Base-by-base conservation (phyloP, 1,139 yeast genomes). In the Saccharomyces hybrid region DNA sequence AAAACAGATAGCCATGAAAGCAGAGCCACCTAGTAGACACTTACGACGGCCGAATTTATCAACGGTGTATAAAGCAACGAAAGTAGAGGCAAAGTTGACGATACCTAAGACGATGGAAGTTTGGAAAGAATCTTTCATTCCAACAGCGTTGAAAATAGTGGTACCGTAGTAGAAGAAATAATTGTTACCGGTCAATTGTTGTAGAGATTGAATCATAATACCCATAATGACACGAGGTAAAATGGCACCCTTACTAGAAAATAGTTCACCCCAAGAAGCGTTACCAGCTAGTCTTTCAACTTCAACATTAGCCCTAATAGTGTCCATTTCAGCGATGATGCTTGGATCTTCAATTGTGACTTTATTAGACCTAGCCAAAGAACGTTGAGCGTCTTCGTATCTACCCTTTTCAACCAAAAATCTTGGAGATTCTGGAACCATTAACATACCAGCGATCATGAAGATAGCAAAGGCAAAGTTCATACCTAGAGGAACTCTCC, bases 391-490 rank as follows among this genome's bases (percentile, higher is more conserved):
- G 53, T 78, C 78, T 26, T 75, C 85, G 54, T 80, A 71, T 55
- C 73, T 73, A 57, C 75, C 80, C 53, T 70, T 72, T 57, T 80
- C 78, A 59, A 83, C 77, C 69, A 78, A 78, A 73, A 72, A 86
- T 73, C 93, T 79, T 63, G 93, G 89, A 49, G 90, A 81, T 71
- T 86, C 93, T 56, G 93, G 93, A 73, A 84, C 78, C 64, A 82
- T 73, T 54, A 77, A 61, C 81, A 84, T 80, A 67, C 86, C 90
- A 51, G 67, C 58, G 49, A 73, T 58, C 60, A 75, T 66, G 46
- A 73, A 55, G 49, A 67, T 50, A 24, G 76, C 75, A 74, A 75
- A 75, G 53, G 68, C 64, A 63, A 76, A 73, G 55, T 73, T 70
- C 48, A 76, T 60, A 59, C 84, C 84, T 65, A 81, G 72, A 51